Conservation (phyloP, 257 asterid genomes). For the Scutellaria galericulata region DNA sequence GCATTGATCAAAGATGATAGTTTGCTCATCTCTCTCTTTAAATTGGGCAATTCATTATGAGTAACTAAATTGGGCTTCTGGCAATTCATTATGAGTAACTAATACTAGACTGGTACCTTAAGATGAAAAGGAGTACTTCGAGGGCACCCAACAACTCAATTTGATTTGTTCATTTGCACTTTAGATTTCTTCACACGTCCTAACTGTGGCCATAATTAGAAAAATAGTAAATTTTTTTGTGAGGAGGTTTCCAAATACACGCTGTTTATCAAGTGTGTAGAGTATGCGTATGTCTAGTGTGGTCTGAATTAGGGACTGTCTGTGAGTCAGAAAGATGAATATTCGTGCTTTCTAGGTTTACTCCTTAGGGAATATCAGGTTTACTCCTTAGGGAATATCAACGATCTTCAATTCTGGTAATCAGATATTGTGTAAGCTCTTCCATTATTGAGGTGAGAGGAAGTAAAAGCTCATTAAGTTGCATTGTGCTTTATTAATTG, state of each 20-base stretch:
- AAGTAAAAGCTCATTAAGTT: constrained; percentile 25
- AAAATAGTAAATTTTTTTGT: background rate
- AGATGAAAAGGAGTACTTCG: constrained; percentile 7
- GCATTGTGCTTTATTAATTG: constrained; percentile 24
- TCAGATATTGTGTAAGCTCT: constrained; percentile 6
- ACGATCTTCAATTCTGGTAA: constrained; percentile 11
- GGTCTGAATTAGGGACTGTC: constrained; percentile 1
- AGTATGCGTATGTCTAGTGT: constrained; percentile 8
- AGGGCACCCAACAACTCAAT: background rate
- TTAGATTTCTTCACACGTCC: background rate
- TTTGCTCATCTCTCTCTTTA: background rate
- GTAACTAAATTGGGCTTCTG: background rate
- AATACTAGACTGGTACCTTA: background rate
- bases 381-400: constrained; percentile 11
- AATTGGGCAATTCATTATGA: too few relatives aligned
- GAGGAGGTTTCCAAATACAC: background rate
- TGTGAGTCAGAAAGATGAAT: constrained; percentile 12
- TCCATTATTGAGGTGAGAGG: background rate
- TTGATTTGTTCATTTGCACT: background rate
- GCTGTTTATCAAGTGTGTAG: constrained; percentile 23
- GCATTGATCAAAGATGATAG: constrained; percentile 1
- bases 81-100: constrained; percentile 3
- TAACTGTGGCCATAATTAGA: constrained; percentile 10
- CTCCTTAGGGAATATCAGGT: constrained; percentile 17
- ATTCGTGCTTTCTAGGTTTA: constrained; percentile 25